Percentiles rank a stretch among this genome's conserved stretches.
Evolutionary conservation across 441 rosid species (phyloP).

Genomic region (Erodium trifolium): DNA sequence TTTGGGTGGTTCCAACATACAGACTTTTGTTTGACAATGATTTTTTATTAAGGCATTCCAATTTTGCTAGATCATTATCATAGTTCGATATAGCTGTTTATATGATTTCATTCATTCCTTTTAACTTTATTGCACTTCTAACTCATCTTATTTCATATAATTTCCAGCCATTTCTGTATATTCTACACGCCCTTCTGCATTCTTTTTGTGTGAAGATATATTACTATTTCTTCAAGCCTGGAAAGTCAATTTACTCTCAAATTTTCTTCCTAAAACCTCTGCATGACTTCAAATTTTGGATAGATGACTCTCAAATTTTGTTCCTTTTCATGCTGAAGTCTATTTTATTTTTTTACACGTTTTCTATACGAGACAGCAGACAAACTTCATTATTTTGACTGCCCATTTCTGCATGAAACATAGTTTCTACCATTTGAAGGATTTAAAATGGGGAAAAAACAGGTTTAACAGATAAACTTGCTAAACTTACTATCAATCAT

Average conservation of each 20-base stretch:
- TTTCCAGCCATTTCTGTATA: neutral
- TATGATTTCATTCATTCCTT: neutral
- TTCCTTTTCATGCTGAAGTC: neutral
- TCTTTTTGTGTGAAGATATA: neutral
- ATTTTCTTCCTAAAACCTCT: neutral
- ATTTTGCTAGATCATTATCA: neutral
- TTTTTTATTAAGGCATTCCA: neutral
- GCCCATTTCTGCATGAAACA: neutral
- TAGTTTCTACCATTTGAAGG: constrained; percentile 1
- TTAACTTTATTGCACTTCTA: neutral
- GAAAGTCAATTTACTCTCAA: neutral
- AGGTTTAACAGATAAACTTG: neutral
- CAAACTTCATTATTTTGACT: neutral
- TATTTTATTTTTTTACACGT: neutral
- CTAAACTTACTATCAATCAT: neutral
- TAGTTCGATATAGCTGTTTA: no score
- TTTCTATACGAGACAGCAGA: neutral
- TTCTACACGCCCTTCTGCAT: neutral
- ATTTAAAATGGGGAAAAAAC: neutral
- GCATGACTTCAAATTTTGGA: no score
- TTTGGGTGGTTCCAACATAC: neutral
- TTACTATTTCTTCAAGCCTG: neutral
- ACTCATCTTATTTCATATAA: neutral
- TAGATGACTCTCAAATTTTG: no score
- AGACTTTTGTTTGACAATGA: neutral